Base-by-base conservation (phyloP, 768 basidiomycete species). In the Termitomyces sp. region DNA sequence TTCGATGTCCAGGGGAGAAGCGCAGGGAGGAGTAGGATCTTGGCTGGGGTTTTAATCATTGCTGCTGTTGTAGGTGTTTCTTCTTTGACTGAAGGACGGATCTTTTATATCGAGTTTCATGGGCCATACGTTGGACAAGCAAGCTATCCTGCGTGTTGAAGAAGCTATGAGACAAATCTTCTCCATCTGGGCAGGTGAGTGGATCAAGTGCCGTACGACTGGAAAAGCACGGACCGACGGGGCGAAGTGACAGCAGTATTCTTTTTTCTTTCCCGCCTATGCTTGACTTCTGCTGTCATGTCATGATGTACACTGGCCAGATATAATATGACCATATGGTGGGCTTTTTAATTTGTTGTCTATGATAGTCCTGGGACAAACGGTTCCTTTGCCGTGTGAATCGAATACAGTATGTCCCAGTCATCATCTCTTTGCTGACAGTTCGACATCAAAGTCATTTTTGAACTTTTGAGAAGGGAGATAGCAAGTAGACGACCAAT, bases 161-260 rank as follows among this genome's bases (percentile, higher is more conserved):
- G n/a, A 13, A 39, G 55, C 48, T 44, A 31, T 58, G 54, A 26
- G 42, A 52, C 22, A 4, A 22, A n/a, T 45, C 54, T 55, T 56
- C 54, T 42, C 28, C 28, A 20, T 24, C 15, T 46, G 46, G 20
- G 39, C 55, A 62, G 61, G 52, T 62, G 52, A 52, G 44, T 28
- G 41, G 61, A 47, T 62, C 61, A 62, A 62, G 61, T 59, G 61
- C 26, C 34, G 44, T 22, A 45, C 28, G 5, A 18, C 7, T 61
- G 26, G 53, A 42, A 36, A 9, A 13, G 15, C 22, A 44, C 61
- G 61, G 61, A 31, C 61, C 61, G 61, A 36, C 51, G 51, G 47
- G 57, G 41, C 26, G 52, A 41, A 42, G 33, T 26, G 46, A 37
- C 39, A 33, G n/a, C 7, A 41, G 34, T 46, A 28, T 44, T 46